Evolutionary conservation across 2,329 filamentous ascomycete species (phyloP).

Genomic region (Neonectria hederae): DNA sequence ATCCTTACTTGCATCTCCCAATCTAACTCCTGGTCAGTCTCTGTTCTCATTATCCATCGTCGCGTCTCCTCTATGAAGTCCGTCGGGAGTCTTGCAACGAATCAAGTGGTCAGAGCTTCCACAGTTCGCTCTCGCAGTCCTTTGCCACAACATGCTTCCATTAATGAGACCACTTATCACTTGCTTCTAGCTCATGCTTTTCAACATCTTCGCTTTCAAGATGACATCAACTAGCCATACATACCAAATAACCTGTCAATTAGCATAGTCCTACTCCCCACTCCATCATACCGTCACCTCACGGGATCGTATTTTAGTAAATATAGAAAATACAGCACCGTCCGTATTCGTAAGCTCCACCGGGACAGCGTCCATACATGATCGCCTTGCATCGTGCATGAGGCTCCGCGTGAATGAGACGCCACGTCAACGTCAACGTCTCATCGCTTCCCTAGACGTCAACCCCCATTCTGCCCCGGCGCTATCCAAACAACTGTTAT

Average conservation of each 20-base stretch:
- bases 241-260: neutral
- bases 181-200: neutral
- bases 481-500: conserved; percentile 13
- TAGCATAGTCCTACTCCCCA: neutral
- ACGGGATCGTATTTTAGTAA: neutral
- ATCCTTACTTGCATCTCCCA: conserved; percentile 1
- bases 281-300: neutral
- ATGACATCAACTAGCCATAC: neutral
- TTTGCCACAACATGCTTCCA: neutral
- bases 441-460: conserved; percentile 2
- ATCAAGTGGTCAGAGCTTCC: conserved; percentile 16
- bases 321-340: neutral
- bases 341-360: neutral
- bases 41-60: neutral
- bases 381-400: conserved; percentile 17
- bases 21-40: neutral
- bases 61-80: conserved; percentile 12
- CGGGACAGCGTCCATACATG: conserved; percentile 12
- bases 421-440: conserved; percentile 8
- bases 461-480: neutral
- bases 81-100: conserved; percentile 9
- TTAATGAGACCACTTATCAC: neutral
- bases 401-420: conserved; percentile 15
- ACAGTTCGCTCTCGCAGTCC: neutral
- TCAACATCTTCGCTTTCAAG: neutral